Conservation (phyloP, 345 rosid species). For the Firmiana major region DNA sequence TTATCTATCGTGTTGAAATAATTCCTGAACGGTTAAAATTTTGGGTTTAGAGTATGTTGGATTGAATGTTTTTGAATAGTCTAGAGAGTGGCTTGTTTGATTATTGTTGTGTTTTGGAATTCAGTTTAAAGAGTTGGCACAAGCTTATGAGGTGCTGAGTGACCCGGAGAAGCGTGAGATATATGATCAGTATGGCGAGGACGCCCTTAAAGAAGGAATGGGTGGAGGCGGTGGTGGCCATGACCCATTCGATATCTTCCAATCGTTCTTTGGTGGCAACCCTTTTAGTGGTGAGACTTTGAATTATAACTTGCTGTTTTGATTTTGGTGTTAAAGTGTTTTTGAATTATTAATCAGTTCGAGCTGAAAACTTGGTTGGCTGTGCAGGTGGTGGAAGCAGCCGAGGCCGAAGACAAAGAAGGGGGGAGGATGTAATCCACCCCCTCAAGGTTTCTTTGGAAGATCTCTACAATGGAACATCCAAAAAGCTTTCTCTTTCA, state of each 20-base stretch:
- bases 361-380: background rate
- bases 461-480: slow-evolving; percentile 75
- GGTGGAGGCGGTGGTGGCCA: slow-evolving; percentile 70
- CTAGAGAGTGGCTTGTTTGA: background rate
- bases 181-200: slow-evolving; percentile 81
- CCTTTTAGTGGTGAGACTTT: slow-evolving; percentile 55
- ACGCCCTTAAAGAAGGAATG: slow-evolving; percentile 87
- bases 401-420: slow-evolving; percentile 82
- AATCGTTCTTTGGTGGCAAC: slow-evolving; percentile 71
- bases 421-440: slow-evolving; percentile 90
- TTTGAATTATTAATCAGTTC: slow-evolving; percentile 3
- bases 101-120: background rate
- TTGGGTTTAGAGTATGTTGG: background rate
- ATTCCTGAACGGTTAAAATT: background rate
- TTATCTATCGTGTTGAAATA: background rate
- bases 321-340: background rate
- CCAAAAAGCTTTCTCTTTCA: slow-evolving; percentile 80
- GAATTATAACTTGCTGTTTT: background rate
- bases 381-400: slow-evolving; percentile 65
- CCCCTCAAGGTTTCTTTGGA: slow-evolving; percentile 83
- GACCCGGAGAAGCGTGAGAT: slow-evolving; percentile 80
- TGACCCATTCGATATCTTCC: slow-evolving; percentile 75
- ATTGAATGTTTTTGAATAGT: background rate
- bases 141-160: slow-evolving; percentile 76
- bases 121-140: slow-evolving; percentile 77